Base-by-base conservation (phyloP, 768 basidiomycete species). In the button mushroom (Agaricus bisporus) region DNA sequence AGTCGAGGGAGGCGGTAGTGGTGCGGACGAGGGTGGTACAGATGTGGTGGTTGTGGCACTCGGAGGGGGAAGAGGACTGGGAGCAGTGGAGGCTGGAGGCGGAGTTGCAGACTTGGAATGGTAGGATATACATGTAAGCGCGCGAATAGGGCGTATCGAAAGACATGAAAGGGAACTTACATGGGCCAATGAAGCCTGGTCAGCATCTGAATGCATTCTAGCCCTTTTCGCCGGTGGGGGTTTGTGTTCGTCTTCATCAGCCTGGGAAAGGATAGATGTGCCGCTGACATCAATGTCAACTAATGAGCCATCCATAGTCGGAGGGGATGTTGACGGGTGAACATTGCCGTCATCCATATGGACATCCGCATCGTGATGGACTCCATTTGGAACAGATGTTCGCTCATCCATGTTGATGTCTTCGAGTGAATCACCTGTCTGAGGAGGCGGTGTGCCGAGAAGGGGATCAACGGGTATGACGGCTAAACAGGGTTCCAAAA, bases 211-310 rank as follows among this genome's bases (percentile, higher is more conserved):
- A 61, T 81, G 73, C 70, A 83, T 83, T 60, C 90, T 73, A 26
- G 87, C 79, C 57, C 90, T 79, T 78, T 92, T 92, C 56, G 88
- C 86, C 26, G 90, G 90, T n/a, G 86, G 88, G 12, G 84, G 86
- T 56, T 76, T 71, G 54, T 79, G 74, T 57, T 84, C 82, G 55
- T 84, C 82, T 60, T 81, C 77, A 54, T 73, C 74, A 20, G 60
- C 62, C 29, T 69, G 65, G 29, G 57, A 63, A 49, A 70, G 71
- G 66, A 60, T 45, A 69, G 62, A 74, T 20, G 70, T 60, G 47
- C 67, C 68, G 55, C 61, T 66, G 49, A 66, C 64, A 15, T 71
- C 71, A 41, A 70, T 58, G 54, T 63, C 66, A 45, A 63, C 66
- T 64, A 69, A 70, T 9, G 77, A 75, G 5, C 70, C 69, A 43